phyloP scores from a whole-genome alignment of 2,329 filamentous ascomycete species.

The Penicillium brevicompactum region DNA sequence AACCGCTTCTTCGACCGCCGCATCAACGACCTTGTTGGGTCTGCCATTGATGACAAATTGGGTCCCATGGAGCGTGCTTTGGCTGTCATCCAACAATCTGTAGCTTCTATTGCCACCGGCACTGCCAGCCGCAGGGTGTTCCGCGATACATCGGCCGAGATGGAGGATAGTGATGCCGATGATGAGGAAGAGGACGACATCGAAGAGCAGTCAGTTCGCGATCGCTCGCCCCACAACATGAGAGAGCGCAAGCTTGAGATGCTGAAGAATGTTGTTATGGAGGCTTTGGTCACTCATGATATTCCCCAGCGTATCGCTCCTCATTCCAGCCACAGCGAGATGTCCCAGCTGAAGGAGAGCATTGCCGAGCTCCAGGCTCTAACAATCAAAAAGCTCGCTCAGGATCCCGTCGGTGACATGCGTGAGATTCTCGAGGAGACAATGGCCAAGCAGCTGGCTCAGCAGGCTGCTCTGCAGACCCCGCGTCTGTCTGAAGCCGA shows the following conservation, averaged over 20 bases:
- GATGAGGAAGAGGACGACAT: conserved; percentile 79
- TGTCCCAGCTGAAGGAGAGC: conserved; percentile 42
- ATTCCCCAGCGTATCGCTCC: conserved; percentile 27
- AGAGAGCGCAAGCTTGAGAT: conserved; percentile 80
- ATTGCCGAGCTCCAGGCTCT: conserved; percentile 45
- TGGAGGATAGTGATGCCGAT: conserved; percentile 82
- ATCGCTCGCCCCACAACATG: conserved; percentile 67
- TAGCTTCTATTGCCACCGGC: conserved; percentile 61
- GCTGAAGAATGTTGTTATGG: conserved; percentile 67
- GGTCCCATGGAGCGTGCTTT: conserved; percentile 81
- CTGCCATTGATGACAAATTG: conserved; percentile 73
- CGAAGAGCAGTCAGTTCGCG: conserved; percentile 60
- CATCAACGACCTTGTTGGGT: conserved; percentile 82
- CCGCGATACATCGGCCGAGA: conserved; percentile 70
- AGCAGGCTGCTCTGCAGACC: conserved; percentile 39
- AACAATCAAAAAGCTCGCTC: conserved; percentile 38
- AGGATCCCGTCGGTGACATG: conserved; percentile 54
- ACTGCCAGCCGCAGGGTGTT: conserved; percentile 61
- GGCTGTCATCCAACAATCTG: conserved; percentile 70
- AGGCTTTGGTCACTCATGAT: conserved; percentile 61
- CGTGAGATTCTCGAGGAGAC: conserved; percentile 65
- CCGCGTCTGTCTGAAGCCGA: conserved; percentile 55
- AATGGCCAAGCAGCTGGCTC: conserved; percentile 60
- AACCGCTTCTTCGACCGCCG: conserved; percentile 89
- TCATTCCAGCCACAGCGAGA: conserved; percentile 35